Evolutionary conservation across 73 alveolate species (phyloP), one percentile per base, ranked within the genome.

Genomic region (Breviolum minutum): DNA sequence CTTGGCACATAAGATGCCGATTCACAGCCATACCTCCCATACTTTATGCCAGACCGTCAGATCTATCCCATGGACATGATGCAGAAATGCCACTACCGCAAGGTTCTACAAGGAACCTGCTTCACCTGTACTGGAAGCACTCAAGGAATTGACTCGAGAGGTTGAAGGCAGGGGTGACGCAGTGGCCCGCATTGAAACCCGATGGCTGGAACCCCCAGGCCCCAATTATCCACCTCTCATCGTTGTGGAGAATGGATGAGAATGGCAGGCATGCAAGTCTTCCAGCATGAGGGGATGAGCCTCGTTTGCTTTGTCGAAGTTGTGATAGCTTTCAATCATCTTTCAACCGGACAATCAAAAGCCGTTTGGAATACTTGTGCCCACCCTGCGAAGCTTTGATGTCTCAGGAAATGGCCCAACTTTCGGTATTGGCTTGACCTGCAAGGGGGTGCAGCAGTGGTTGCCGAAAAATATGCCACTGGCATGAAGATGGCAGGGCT

Each of bases 91-190:
- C 54, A 40, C 54, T 40, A 40, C 54, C 54, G 54, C 54, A 64
- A 94, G 93, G 99, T 94, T 94, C 87, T 94, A 94, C 99, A 94
- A 94, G 92, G 99, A 94, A n/a, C 73, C 91, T 6, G 17, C 17
- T 54, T 79, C 99, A 19, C 93, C 99, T 1, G 93, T 94, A 10
- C 61, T 94, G 40, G 83, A 76, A 11, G 16, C 71, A 19, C 87
- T 94, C 62, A 30, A 63, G 27, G 83, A 63, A 26, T 9, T 76
- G 83, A 76, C 84, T 26, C 61, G 63, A 24, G 99, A 80, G 29
- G 79, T 91, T 24, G 26, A 7, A 70, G 96, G 80, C 66, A 60
- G 87, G 32, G 24, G 60, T 40, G 54, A 40, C 54, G 54, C 54
- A 40, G 54, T 40, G 54, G 54, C 54, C 54, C 54, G 3, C 54